phyloP scores from a whole-genome alignment of 2,329 filamentous ascomycete genomes.

The Gaeumannomyces tritici region DNA sequence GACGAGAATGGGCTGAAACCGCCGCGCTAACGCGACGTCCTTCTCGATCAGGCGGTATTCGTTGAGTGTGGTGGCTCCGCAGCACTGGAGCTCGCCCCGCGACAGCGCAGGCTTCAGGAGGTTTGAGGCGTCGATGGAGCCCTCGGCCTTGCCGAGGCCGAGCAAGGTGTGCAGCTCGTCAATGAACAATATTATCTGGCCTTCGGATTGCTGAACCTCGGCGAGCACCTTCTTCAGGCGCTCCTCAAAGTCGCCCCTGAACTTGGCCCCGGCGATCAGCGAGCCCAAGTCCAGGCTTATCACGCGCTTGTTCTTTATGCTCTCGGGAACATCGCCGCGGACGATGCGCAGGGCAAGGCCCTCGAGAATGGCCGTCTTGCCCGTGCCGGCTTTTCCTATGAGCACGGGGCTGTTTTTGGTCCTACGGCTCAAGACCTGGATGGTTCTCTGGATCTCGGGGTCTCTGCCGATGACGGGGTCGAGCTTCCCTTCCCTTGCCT shows the following conservation, averaged over 20 bases:
- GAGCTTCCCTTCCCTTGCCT: constrained; percentile 78
- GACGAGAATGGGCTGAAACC: constrained; percentile 93
- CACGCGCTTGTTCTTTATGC: constrained; percentile 88
- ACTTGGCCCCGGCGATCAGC: constrained; percentile 92
- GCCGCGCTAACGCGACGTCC: constrained; percentile 81
- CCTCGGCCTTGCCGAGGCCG: constrained; percentile 88
- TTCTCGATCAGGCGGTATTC: constrained; percentile 89
- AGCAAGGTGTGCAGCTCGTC: constrained; percentile 90
- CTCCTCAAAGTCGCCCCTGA: constrained; percentile 92
- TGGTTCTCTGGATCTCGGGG: constrained; percentile 83
- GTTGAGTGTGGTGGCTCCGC: constrained; percentile 83
- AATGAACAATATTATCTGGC: constrained; percentile 87
- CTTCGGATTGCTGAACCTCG: constrained; percentile 82
- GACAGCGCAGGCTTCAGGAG: constrained; percentile 89
- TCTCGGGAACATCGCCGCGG: constrained; percentile 86
- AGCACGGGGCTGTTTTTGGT: constrained; percentile 95
- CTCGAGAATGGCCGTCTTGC: constrained; percentile 90
- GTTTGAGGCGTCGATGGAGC: constrained; percentile 93
- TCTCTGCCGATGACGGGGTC: constrained; percentile 95
- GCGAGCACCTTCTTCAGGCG: constrained; percentile 82
- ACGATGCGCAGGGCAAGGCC: constrained; percentile 86
- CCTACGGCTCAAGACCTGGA: constrained; percentile 82
- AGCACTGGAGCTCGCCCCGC: constrained; percentile 87
- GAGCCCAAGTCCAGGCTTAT: constrained; percentile 82
- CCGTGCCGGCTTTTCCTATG: constrained; percentile 85